These are phyloP conservation scores for Lenwebbia sp. DNA, from an alignment of 345 rosid species.

Conservation along the genomic window DNA sequence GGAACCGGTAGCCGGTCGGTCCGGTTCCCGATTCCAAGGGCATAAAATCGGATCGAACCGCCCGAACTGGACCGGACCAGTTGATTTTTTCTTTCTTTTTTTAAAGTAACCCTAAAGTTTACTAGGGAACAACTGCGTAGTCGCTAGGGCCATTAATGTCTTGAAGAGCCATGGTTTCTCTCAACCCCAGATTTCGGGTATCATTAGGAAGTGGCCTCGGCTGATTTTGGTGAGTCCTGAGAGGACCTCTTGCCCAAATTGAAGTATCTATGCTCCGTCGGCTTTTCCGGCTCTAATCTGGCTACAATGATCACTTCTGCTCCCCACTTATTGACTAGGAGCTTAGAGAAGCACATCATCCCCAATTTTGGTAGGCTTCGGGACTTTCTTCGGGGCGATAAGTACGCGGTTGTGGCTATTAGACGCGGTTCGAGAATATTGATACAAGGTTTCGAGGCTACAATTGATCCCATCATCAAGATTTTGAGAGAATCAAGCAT, in stretches of 20 bases:
- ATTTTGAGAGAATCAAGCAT: conserved; percentile 4
- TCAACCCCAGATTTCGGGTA: conserved; percentile 1
- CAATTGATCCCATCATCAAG: neutral
- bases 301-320: neutral
- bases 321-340: neutral
- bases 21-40: no score
- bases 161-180: conserved; percentile 17
- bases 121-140: no score
- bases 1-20: no score
- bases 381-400: conserved; percentile 1
- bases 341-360: neutral
- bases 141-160: neutral
- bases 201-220: conserved; percentile 1
- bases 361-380: conserved; percentile 10
- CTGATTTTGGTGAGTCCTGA: conserved; percentile 2
- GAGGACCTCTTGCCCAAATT: conserved; percentile 24
- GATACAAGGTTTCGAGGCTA: neutral
- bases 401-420: neutral
- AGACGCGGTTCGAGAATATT: neutral
- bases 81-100: no score
- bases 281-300: conserved; percentile 7
- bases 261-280: conserved; percentile 19
- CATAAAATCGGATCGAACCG: no score
- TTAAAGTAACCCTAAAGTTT: no score
- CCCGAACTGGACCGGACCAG: no score